Conservation (phyloP, 805 yeast genomes). For the Kodamaea jinghongensis region DNA sequence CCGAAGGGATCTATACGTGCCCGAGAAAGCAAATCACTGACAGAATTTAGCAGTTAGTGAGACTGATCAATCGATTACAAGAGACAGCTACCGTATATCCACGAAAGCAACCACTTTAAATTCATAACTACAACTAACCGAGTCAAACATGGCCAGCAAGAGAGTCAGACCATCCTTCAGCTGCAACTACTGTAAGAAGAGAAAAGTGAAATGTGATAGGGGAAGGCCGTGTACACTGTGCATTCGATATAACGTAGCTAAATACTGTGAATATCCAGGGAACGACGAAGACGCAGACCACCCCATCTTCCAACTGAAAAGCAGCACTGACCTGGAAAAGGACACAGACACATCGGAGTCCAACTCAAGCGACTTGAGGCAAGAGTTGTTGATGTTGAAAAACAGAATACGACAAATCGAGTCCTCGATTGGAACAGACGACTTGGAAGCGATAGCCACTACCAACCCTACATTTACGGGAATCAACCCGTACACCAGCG, state of each 20-base stretch:
- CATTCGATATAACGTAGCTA: constrained; percentile 21
- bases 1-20: too few relatives aligned
- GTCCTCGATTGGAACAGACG: background rate
- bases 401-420: constrained; percentile 2
- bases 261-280: constrained; percentile 25
- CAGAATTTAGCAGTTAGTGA: too few relatives aligned
- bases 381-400: background rate
- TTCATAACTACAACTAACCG: too few relatives aligned
- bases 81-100: too few relatives aligned
- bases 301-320: constrained; percentile 1
- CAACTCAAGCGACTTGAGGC: constrained; percentile 3
- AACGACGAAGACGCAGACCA: constrained; percentile 3
- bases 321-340: background rate
- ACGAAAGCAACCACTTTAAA: too few relatives aligned
- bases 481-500: constrained; percentile 20
- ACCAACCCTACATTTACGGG: constrained; percentile 16
- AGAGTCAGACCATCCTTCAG: constrained; percentile 31
- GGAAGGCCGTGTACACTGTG: constrained; percentile 36
- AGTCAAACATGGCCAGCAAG: constrained; percentile 12
- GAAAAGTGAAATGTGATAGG: constrained; percentile 40
- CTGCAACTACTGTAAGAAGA: constrained; percentile 32
- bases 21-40: too few relatives aligned
- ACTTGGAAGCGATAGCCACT: background rate
- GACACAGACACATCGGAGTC: background rate
- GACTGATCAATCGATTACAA: too few relatives aligned